These are phyloP conservation scores for Pholiota microspora DNA, from an alignment of 768 basidiomycete species.

Conservation along the genomic window DNA sequence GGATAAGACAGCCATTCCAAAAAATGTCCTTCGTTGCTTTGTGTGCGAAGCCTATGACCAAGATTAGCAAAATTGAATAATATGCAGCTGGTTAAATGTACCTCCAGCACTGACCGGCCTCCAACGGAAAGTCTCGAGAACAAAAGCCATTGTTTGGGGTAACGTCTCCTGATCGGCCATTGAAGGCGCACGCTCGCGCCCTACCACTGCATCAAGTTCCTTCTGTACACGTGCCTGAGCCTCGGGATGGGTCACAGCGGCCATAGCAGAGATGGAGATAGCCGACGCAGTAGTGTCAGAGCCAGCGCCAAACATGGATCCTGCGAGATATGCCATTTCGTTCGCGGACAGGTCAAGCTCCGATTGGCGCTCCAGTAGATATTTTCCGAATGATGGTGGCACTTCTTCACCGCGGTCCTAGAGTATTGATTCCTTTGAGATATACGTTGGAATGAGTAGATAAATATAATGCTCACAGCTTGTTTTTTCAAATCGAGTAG, in stretches of 20 bases:
- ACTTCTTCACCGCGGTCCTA: constrained; percentile 31
- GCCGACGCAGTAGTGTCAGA: constrained; percentile 64
- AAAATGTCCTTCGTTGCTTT: constrained; percentile 61
- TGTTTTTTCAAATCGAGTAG: constrained; percentile 42
- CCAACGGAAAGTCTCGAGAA: constrained; percentile 51
- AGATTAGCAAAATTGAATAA: neutral
- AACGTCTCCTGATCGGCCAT: constrained; percentile 39
- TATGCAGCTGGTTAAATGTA: constrained; percentile 10
- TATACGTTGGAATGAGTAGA: neutral
- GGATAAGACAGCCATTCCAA: constrained; percentile 47
- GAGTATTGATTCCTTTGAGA: neutral
- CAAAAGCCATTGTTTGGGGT: constrained; percentile 47
- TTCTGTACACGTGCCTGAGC: constrained; percentile 50
- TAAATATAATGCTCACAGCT: constrained; percentile 32
- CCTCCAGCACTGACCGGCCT: constrained; percentile 49
- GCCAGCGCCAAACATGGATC: constrained; percentile 66
- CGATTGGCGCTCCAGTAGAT: constrained; percentile 53
- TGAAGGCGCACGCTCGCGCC: constrained; percentile 41
- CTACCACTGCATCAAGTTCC: constrained; percentile 53
- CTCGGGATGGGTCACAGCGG: constrained; percentile 53
- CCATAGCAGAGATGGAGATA: constrained; percentile 55
- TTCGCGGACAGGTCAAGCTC: constrained; percentile 53
- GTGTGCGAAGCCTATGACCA: constrained; percentile 53
- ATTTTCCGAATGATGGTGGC: constrained; percentile 51
- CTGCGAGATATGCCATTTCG: constrained; percentile 62